phyloP scores from a whole-genome alignment of 2,329 filamentous ascomycete species.

The Pestalotiopsis sp. region DNA sequence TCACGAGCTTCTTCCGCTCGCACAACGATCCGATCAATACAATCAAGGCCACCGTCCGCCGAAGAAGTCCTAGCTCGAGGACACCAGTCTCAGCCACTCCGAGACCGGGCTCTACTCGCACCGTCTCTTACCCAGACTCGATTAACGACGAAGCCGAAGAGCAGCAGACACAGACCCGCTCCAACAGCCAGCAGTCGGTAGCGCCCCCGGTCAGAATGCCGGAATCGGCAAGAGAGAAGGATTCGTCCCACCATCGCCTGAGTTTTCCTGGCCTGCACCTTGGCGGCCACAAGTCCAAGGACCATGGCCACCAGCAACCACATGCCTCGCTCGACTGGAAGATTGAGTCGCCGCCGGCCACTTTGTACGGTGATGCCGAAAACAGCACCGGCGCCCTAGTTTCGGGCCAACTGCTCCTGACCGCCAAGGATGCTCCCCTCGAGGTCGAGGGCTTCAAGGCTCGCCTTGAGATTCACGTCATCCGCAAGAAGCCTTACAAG shows the following conservation, averaged over 20 bases:
- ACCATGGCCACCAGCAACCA: slow-evolving; percentile 35
- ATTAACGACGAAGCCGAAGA: slow-evolving; percentile 35
- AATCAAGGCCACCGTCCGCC: slow-evolving; percentile 41
- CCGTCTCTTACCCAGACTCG: slow-evolving; percentile 37
- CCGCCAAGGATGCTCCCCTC: slow-evolving; percentile 65
- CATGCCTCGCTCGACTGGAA: slow-evolving; percentile 51
- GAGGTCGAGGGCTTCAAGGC: slow-evolving; percentile 74
- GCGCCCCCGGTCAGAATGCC: slow-evolving; percentile 33
- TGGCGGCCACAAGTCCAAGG: slow-evolving; percentile 40
- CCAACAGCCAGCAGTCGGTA: slow-evolving; percentile 18
- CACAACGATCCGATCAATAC: slow-evolving; percentile 55
- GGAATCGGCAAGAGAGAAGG: slow-evolving; percentile 39
- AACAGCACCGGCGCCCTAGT: slow-evolving; percentile 82
- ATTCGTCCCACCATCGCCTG: slow-evolving; percentile 35
- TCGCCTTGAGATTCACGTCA: slow-evolving; percentile 67
- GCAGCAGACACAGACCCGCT: slow-evolving; percentile 15
- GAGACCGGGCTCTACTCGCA: slow-evolving; percentile 32
- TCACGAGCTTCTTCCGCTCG: slow-evolving; percentile 57
- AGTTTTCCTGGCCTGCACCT: slow-evolving; percentile 43
- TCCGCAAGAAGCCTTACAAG: slow-evolving; percentile 80
- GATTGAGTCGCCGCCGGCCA: slow-evolving; percentile 84
- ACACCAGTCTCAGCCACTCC: slow-evolving; percentile 19
- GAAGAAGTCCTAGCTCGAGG: slow-evolving; percentile 29
- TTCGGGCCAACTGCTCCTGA: slow-evolving; percentile 77
- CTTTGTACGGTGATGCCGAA: slow-evolving; percentile 76